Percentiles rank a stretch among this genome's conserved stretches.
phyloP scores from a whole-genome alignment of 2,329 filamentous ascomycete genomes.

The Zasmidium angulare region DNA sequence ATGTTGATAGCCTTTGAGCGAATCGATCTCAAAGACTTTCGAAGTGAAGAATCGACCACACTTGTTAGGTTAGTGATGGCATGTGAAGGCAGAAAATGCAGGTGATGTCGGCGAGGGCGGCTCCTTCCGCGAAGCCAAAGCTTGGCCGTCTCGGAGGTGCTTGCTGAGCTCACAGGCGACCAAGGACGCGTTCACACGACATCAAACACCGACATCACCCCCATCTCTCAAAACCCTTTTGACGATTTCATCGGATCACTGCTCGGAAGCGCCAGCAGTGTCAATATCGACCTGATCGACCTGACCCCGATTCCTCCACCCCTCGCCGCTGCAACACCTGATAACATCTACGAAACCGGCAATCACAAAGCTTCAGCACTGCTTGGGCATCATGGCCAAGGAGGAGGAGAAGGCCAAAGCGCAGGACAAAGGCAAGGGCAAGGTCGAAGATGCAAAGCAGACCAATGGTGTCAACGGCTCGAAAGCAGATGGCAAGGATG shows the following conservation, averaged over 20 bases:
- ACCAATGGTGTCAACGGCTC: slow-evolving; percentile 53
- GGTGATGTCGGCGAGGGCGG: slow-evolving; percentile 7
- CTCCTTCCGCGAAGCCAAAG: slow-evolving; percentile 2
- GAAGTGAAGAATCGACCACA: no score
- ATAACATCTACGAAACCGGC: neutral
- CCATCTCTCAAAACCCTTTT: neutral
- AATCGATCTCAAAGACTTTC: no score
- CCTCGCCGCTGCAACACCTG: neutral
- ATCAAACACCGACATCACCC: slow-evolving; percentile 3
- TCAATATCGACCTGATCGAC: neutral
- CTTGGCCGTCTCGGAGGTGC: neutral
- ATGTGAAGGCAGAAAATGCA: slow-evolving; percentile 12
- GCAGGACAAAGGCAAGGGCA: slow-evolving; percentile 94
- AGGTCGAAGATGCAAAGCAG: slow-evolving; percentile 68
- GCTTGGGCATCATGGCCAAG: slow-evolving; percentile 71
- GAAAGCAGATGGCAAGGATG: slow-evolving; percentile 62
- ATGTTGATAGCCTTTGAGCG: no score
- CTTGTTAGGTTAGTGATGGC: neutral
- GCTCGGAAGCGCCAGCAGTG: neutral
- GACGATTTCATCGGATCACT: neutral
- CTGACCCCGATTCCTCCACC: neutral
- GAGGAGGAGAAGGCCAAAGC: slow-evolving; percentile 82
- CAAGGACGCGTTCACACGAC: slow-evolving; percentile 8
- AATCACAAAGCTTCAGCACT: slow-evolving; percentile 3
- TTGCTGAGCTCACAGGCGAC: slow-evolving; percentile 9